Evolutionary conservation across 768 basidiomycete species (phyloP), one percentile per base, ranked within the genome.

Genomic region (Leccinum obscurum): DNA sequence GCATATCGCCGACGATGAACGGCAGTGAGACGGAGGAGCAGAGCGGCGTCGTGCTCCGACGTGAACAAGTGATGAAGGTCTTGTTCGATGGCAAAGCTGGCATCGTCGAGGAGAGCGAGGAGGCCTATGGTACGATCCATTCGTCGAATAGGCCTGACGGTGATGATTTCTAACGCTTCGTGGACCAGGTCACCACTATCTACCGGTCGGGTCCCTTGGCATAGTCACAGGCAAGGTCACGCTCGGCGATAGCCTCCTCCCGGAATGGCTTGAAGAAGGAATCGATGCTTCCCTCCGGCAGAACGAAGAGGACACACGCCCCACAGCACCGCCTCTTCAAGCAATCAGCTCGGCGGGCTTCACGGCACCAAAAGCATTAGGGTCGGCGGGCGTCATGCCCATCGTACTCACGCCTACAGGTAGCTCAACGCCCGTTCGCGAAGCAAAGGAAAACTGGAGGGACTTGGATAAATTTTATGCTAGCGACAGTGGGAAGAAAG

Each of bases 261-360:
- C 93, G 0, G 92, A 93, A 66, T 97, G 95, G 95, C 80, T 90
- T 6, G 93, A 95, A 72, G 80, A 84, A 57, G 94, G 93, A 0
- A 92, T 92, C 4, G 92, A 94, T 64, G 76, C 90, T 1, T 79
- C 83, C 0, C 74, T 98, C 58, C 83, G 95, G 59, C 89, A 93
- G 61, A 78, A 77, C 20, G 83, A 81, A 51, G 86, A 88, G 10
- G 88, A 89, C 58, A 64, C 64, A 1, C 68, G 68, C n/a, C 68
- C 64, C 2, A 32, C 48, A 24, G 70, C 73, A 34, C 71, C 76
- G 22, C 69, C 68, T 8, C 69, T 72, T 20, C 75, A 75, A 35
- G 79, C 81, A 2, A 74, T 83, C 49, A 79, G 78, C n/a, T 64
- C 83, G 70, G 52, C 68, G 35, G 68, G 68, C 63, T 64, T 67